Conservation (phyloP, 116 monocot species). For the Papilionanthe hybrid region DNA sequence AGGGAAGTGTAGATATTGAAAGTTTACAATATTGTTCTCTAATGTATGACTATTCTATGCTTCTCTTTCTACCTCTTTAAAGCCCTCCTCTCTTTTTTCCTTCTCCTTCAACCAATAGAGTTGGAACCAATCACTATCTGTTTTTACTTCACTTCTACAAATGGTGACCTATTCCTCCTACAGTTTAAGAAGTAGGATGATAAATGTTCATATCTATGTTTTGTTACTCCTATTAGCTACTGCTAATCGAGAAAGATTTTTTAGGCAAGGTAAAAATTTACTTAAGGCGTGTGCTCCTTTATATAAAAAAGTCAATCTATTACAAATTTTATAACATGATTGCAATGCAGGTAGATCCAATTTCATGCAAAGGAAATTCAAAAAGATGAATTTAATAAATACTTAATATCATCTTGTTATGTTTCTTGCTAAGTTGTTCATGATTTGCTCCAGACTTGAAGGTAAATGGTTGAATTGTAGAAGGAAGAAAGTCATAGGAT, state of each 20-base stretch:
- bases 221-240: background rate
- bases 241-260: background rate
- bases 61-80: background rate
- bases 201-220: conserved; percentile 12
- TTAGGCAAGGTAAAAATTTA: background rate
- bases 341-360: background rate
- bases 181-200: background rate
- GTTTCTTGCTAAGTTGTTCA: no score
- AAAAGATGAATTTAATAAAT: background rate
- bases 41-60: background rate
- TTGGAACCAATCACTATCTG: background rate
- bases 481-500: conserved; percentile 5
- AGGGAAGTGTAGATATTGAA: background rate
- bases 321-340: background rate
- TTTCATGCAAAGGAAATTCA: background rate
- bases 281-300: background rate
- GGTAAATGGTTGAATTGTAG: background rate
- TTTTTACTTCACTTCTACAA: conserved; percentile 2
- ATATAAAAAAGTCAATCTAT: background rate
- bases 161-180: background rate
- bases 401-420: background rate
- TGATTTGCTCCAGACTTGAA: background rate
- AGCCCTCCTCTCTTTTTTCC: background rate
- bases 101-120: background rate
- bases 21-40: conserved; percentile 7